phyloP scores from a whole-genome alignment of 2,329 filamentous ascomycete genomes.

The Lecanoromycetidae sp. region DNA sequence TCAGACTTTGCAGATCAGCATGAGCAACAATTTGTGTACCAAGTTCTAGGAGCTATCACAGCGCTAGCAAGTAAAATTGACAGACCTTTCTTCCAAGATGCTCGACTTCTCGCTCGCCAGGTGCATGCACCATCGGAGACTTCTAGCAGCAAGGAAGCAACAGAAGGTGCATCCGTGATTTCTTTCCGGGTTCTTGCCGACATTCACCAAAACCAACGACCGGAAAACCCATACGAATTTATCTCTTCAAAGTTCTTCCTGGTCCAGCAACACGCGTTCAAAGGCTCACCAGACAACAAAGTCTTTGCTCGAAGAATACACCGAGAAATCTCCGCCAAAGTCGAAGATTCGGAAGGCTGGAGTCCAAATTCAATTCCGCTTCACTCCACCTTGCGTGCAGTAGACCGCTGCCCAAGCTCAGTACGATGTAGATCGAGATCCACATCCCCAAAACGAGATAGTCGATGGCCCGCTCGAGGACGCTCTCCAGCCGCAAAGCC shows the following conservation, averaged over 20 bases:
- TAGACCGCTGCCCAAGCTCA: background rate
- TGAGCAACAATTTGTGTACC: conserved; percentile 31
- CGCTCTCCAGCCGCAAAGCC: background rate
- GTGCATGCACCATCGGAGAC: conserved; percentile 7
- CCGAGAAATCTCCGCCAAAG: conserved; percentile 42
- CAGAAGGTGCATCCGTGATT: conserved; percentile 15
- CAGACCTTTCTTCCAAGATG: conserved; percentile 12
- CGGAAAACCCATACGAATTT: conserved; percentile 44
- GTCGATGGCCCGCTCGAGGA: background rate
- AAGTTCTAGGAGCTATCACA: conserved; percentile 29
- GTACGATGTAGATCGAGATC: background rate
- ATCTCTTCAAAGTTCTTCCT: conserved; percentile 54
- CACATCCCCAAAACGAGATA: background rate
- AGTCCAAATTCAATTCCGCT: background rate
- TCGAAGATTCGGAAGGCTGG: background rate
- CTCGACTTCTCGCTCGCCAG: conserved; percentile 12
- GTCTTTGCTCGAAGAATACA: conserved; percentile 50
- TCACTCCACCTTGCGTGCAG: background rate
- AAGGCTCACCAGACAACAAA: conserved; percentile 42
- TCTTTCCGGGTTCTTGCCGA: conserved; percentile 49
- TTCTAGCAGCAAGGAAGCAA: background rate
- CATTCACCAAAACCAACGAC: conserved; percentile 45
- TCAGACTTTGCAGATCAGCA: conserved; percentile 18
- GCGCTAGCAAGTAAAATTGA: conserved; percentile 9
- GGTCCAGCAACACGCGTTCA: conserved; percentile 51